Base-by-base conservation (phyloP, 2,329 filamentous ascomycete genomes). In the Verticillium zaregamsianum region DNA sequence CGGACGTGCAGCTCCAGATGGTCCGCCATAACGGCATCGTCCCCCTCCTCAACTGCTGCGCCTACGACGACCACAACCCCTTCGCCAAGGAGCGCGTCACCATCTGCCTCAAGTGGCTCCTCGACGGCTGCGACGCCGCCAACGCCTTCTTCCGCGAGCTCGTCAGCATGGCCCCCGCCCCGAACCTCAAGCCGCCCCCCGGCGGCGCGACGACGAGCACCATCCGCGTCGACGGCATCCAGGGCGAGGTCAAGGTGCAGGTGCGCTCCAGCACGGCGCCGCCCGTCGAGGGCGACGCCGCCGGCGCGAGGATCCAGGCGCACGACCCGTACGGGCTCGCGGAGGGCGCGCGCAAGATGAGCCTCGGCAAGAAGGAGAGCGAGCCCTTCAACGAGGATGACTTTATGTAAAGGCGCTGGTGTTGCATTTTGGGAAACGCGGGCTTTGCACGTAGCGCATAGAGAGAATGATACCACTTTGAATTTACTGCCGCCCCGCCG, bases 21-120 rank as follows among this genome's bases (percentile, higher is more conserved):
- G 86, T 96, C 55, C 85, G 88, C 57, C 86, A 94, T 68, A 91
- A 92, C 66, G 94, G 94, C 52, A 90, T 98, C 54, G 91, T 96
- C 67, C 89, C 91, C 0, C 83, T 98, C 23, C 84, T 97, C 17
- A 93, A 93, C 70, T 97, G 93, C 75, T 97, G 93, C 69, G 86
- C 88, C 35, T 95, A 95, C 72, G 94, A 98, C 71, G 92, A 94
- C 68, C 88, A 96, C 76, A 97, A 97, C 71, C 92, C 93, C 0
- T 97, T 94, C 72, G 93, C 96, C 65, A 92, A 94, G 69, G 94
- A 98, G 74, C 91, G 93, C 66, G 91, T 92, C 3, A 92, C 93
- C 58, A 88, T 96, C 72, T 93, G 91, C 67, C 82, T 96, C n/a
- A 93, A 94, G 72, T 96, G 88, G 84, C 80, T 91, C 6, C 85